Conservation (phyloP, 1,284 basidiomycete species). For the Inonotus obliquus region DNA sequence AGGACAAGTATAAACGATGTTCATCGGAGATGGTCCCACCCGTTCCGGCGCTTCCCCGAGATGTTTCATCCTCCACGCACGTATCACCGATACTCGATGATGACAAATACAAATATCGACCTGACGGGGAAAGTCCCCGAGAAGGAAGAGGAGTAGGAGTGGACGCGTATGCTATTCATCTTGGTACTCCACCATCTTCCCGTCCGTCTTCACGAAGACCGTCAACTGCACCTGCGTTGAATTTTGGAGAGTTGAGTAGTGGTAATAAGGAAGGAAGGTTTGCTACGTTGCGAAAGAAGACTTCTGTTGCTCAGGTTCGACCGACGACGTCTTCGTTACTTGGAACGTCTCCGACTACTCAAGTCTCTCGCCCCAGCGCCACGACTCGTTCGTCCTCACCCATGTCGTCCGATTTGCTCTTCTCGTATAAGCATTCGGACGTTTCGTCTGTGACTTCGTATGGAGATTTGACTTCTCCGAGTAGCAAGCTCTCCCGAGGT, state of each 20-base stretch:
- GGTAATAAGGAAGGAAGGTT: neutral
- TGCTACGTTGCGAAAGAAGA: conserved; percentile 1
- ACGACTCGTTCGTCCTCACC: conserved; percentile 51
- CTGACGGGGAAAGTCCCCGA: neutral
- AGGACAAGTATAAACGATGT: conserved; percentile 45
- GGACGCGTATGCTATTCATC: conserved; percentile 4
- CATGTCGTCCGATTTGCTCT: conserved; percentile 51
- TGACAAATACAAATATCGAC: neutral
- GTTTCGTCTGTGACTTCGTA: conserved; percentile 56
- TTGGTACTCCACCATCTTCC: neutral
- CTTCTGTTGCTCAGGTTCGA: conserved; percentile 15
- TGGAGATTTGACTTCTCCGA: conserved; percentile 17
- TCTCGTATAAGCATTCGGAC: conserved; percentile 46
- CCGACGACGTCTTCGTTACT: neutral
- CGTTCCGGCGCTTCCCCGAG: conserved; percentile 54
- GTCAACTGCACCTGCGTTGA: conserved; percentile 7
- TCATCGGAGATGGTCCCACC: conserved; percentile 35
- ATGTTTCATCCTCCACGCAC: conserved; percentile 21
- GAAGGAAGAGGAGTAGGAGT: neutral
- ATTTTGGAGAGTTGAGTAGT: neutral
- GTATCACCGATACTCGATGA: neutral
- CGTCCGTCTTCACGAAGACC: neutral
- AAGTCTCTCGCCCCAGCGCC: conserved; percentile 33
- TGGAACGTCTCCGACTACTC: conserved; percentile 18
- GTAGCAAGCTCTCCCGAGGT: neutral